A percentile compares a stretch with the other conserved stretches of the same genome.
phyloP scores from a whole-genome alignment of 1,284 basidiomycete genomes.

The Heterobasidion parviporum region DNA sequence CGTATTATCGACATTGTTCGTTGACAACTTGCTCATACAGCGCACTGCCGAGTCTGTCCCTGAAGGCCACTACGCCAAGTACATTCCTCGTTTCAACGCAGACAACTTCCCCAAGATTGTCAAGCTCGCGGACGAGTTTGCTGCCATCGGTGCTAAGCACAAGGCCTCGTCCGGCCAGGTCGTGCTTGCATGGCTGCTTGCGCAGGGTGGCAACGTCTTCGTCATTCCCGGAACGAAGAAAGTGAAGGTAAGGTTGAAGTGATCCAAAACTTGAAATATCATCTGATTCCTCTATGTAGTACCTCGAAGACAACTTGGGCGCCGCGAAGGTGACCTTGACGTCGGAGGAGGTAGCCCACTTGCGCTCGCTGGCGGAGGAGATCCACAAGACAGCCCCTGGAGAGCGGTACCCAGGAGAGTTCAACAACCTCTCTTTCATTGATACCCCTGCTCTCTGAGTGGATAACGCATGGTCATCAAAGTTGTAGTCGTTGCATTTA shows the following conservation, averaged over 20 bases:
- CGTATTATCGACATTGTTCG: not conserved
- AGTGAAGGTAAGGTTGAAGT: slow-evolving; percentile 8
- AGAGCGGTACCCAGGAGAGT: not conserved
- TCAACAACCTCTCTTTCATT: not conserved
- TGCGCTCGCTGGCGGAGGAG: slow-evolving; percentile 27
- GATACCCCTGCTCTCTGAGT: not conserved
- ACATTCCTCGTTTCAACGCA: slow-evolving; percentile 20
- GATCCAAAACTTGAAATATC: not conserved
- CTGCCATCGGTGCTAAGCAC: slow-evolving; percentile 34
- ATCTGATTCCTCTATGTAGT: slow-evolving; percentile 11
- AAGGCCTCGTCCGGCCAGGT: slow-evolving; percentile 46
- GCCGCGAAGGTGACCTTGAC: slow-evolving; percentile 27
- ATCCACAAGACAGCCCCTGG: not conserved
- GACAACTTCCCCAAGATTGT: slow-evolving; percentile 54
- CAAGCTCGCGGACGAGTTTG: slow-evolving; percentile 37
- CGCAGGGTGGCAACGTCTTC: slow-evolving; percentile 28
- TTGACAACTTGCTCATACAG: not conserved
- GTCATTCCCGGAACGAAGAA: slow-evolving; percentile 30
- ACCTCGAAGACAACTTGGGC: slow-evolving; percentile 27
- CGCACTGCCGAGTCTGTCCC: slow-evolving; percentile 10
- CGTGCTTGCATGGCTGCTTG: slow-evolving; percentile 49
- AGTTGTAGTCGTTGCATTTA: no score
- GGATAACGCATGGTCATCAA: not conserved
- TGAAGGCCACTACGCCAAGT: slow-evolving; percentile 4
- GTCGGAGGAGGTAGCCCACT: slow-evolving; percentile 25